Percentiles rank a stretch among this genome's conserved stretches.
These are phyloP conservation scores for Kregervanrija delftensis DNA, from an alignment of 805 yeast genomes.

Conservation along the genomic window DNA sequence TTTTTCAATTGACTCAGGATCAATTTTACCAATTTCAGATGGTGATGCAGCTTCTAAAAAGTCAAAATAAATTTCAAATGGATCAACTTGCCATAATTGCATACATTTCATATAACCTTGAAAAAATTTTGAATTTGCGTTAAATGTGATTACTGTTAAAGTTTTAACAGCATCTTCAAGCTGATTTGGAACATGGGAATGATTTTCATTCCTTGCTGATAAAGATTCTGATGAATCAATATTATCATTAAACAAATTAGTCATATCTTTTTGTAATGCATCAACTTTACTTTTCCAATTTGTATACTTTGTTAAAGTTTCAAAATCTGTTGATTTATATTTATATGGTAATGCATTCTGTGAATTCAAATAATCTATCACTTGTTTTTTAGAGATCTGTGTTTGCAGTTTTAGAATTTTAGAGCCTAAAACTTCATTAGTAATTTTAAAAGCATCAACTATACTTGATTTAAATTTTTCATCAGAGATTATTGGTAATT, in stretches of 20 bases:
- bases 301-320: slow-evolving; percentile 7
- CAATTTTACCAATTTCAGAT: slow-evolving; percentile 9
- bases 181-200: slow-evolving; percentile 8
- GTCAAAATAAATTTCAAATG: slow-evolving; percentile 18
- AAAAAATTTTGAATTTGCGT: slow-evolving; percentile 18
- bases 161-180: slow-evolving; percentile 2
- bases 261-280: slow-evolving; percentile 8
- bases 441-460: slow-evolving; percentile 6
- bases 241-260: not conserved
- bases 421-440: not conserved
- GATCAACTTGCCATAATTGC: slow-evolving; percentile 27
- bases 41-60: slow-evolving; percentile 8
- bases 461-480: slow-evolving; percentile 6
- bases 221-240: not conserved
- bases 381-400: slow-evolving; percentile 3
- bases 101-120: slow-evolving; percentile 22
- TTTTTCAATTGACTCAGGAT: slow-evolving; percentile 16
- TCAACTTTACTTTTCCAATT: slow-evolving; percentile 11
- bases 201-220: not conserved
- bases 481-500: slow-evolving; percentile 14
- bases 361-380: slow-evolving; percentile 3
- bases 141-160: slow-evolving; percentile 12
- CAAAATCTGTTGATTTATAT: slow-evolving; percentile 12
- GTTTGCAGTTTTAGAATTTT: slow-evolving; percentile 3
- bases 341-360: slow-evolving; percentile 1